A percentile compares a stretch with the other conserved stretches of the same genome.
phyloP scores from a whole-genome alignment of 192 early-diverging fungal genomes.

The Coemansia umbellata region DNA sequence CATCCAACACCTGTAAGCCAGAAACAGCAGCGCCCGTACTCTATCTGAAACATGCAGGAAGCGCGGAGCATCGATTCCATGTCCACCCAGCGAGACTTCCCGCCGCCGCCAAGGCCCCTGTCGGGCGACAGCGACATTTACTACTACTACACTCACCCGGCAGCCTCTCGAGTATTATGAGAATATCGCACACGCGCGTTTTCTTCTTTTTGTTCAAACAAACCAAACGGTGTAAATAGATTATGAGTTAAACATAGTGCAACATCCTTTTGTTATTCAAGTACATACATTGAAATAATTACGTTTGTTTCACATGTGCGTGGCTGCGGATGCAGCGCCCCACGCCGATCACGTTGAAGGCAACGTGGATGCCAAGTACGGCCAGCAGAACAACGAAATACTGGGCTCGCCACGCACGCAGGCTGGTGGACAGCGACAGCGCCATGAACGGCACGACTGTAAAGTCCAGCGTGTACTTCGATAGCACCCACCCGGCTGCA shows the following conservation, averaged over 20 bases:
- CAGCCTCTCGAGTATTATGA: no score
- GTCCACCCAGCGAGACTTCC: slow-evolving; percentile 11
- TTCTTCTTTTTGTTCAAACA: no score
- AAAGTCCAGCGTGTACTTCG: slow-evolving; percentile 67
- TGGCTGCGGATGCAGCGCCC: slow-evolving; percentile 12
- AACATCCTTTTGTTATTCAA: not conserved
- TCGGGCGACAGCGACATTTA: not conserved
- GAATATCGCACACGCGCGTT: no score
- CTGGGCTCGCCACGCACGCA: slow-evolving; percentile 59
- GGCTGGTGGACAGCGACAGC: slow-evolving; percentile 52
- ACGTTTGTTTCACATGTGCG: not conserved
- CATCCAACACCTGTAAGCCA: no score
- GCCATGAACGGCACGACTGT: slow-evolving; percentile 67
- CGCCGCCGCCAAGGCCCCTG: slow-evolving; percentile 18
- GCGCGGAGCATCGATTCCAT: not conserved
- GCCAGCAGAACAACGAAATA: slow-evolving; percentile 62
- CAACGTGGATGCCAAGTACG: slow-evolving; percentile 40
- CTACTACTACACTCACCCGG: slow-evolving; percentile 1
- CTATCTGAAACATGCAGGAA: no score
- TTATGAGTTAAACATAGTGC: no score
- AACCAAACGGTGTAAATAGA: no score
- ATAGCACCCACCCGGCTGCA: slow-evolving; percentile 61
- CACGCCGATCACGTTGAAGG: slow-evolving; percentile 22
- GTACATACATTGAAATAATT: not conserved
- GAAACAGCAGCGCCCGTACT: no score